Conservation (phyloP, 192 early-diverging fungal genomes). For the Coemansia sp. region DNA sequence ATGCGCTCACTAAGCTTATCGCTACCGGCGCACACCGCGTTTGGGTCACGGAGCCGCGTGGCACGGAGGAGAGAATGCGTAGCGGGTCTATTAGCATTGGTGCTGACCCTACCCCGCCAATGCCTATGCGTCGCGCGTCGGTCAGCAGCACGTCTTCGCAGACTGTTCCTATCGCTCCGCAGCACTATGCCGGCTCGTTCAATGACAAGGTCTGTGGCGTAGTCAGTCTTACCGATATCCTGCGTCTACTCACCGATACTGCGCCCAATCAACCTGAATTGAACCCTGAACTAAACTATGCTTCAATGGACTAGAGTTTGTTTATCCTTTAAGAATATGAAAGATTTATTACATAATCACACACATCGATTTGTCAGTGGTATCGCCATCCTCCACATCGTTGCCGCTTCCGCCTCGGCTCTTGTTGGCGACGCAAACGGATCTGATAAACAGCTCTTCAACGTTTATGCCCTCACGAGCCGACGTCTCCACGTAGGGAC, state of each 20-base stretch:
- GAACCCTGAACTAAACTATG: slow-evolving; percentile 41
- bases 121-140: slow-evolving; percentile 29
- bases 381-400: neutral
- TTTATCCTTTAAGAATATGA: neutral
- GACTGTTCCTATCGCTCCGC: slow-evolving; percentile 36
- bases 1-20: slow-evolving; percentile 72
- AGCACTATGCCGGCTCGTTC: slow-evolving; percentile 36
- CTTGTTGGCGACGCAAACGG: slow-evolving; percentile 37
- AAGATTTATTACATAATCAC: slow-evolving; percentile 34
- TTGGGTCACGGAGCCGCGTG: slow-evolving; percentile 61
- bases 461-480: slow-evolving; percentile 94
- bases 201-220: slow-evolving; percentile 59
- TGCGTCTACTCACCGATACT: slow-evolving; percentile 60
- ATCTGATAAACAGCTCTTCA: slow-evolving; percentile 51
- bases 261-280: slow-evolving; percentile 20
- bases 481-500: slow-evolving; percentile 84
- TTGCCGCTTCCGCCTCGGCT: slow-evolving; percentile 24
- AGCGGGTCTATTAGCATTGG: slow-evolving; percentile 9
- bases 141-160: slow-evolving; percentile 41
- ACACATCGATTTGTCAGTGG: slow-evolving; percentile 39
- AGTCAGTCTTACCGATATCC: slow-evolving; percentile 78
- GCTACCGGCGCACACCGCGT: slow-evolving; percentile 82
- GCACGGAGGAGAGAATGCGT: neutral
- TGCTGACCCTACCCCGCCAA: neutral
- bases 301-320: slow-evolving; percentile 38